phyloP scores from a whole-genome alignment of 2,329 filamentous ascomycete genomes.

The Leptodontidium sp. region DNA sequence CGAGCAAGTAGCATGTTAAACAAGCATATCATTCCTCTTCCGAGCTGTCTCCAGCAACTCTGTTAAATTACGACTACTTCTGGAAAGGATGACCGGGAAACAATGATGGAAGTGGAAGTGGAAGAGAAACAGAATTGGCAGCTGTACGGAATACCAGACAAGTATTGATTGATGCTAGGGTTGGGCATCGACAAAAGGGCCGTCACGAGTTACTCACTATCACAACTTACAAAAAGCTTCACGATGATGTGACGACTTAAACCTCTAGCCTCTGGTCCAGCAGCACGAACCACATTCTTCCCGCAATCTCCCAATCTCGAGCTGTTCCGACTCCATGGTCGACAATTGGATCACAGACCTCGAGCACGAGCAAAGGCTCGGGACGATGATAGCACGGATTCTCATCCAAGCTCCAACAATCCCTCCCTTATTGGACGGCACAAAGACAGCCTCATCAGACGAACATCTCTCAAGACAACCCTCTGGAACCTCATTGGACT shows the following conservation, averaged over 20 bases:
- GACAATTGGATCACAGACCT: conserved; percentile 28
- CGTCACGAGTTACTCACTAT: not conserved
- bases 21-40: conserved; percentile 12
- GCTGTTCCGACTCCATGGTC: conserved; percentile 9
- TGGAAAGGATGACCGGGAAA: not conserved
- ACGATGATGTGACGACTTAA: not conserved
- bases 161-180: not conserved
- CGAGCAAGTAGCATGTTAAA: not conserved
- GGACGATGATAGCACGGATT: conserved; percentile 27
- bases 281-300: conserved; percentile 19
- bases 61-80: not conserved
- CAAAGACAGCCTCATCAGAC: conserved; percentile 16
- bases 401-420: not conserved
- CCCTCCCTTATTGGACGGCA: conserved; percentile 17
- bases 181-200: not conserved
- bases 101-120: too few species aligned
- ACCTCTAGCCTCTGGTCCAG: not conserved
- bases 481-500: not conserved
- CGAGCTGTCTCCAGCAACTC: not conserved
- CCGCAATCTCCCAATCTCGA: not conserved
- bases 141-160: too few species aligned
- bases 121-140: too few species aligned
- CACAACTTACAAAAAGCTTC: not conserved
- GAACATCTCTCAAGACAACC: conserved; percentile 9
- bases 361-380: conserved; percentile 21